Conservation (phyloP, 176 grass and related monocot species). For the Aegilops sharonensis region DNA sequence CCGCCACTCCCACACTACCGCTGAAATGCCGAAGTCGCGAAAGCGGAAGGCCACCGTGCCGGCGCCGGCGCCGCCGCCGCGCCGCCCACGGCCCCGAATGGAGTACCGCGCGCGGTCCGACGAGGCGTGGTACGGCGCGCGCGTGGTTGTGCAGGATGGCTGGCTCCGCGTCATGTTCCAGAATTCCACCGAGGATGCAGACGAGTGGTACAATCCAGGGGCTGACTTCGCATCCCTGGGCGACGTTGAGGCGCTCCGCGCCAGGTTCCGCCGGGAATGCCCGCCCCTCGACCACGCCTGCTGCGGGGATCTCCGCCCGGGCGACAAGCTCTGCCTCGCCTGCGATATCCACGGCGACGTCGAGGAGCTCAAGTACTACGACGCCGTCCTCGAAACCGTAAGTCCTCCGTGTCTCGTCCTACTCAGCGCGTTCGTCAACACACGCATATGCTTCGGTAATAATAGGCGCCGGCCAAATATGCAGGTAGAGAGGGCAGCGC, state of each 20-base stretch:
- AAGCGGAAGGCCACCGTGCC: neutral
- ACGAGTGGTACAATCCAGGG: constrained; percentile 39
- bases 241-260: constrained; percentile 24
- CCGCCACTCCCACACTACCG: neutral
- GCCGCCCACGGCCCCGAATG: neutral
- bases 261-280: constrained; percentile 21
- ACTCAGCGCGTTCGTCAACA: neutral
- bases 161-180: constrained; percentile 46
- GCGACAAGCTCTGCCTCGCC: constrained; percentile 40
- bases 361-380: constrained; percentile 24
- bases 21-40: neutral
- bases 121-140: constrained; percentile 47
- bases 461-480: neutral
- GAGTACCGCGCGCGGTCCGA: constrained; percentile 29
- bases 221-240: neutral
- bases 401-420: neutral
- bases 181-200: constrained; percentile 20
- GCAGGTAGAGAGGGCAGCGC: neutral
- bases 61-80: neutral
- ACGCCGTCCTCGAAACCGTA: constrained; percentile 41
- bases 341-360: neutral
- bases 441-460: neutral
- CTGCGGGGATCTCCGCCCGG: constrained; percentile 33
- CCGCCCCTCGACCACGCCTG: constrained; percentile 20
- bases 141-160: constrained; percentile 23